Percentiles rank a stretch among this genome's conserved stretches.
These are phyloP conservation scores for Penicillium italicum DNA, from an alignment of 2,329 filamentous ascomycete genomes.

Conservation along the genomic window DNA sequence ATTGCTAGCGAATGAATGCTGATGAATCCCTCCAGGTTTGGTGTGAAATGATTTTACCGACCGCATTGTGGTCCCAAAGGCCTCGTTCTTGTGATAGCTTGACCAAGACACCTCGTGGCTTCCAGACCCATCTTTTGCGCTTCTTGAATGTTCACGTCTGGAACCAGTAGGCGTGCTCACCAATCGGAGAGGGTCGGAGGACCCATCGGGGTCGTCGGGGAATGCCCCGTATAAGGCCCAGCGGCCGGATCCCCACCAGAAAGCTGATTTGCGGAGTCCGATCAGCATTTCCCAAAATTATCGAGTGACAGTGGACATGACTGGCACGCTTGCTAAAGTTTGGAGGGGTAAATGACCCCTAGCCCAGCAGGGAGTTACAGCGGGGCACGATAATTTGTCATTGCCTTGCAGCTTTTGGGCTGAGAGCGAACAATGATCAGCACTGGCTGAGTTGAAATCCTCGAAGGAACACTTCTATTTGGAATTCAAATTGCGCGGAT, in stretches of 20 bases:
- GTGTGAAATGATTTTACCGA: constrained; percentile 70
- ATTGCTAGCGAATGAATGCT: constrained; percentile 47
- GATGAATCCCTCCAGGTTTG: constrained; percentile 70
- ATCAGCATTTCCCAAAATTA: constrained; percentile 71
- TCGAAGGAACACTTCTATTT: neutral
- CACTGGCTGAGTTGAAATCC: neutral
- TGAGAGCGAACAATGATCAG: neutral
- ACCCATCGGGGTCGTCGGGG: constrained; percentile 30
- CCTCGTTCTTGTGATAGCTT: constrained; percentile 75
- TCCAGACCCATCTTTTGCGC: constrained; percentile 81
- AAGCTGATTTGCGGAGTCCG: constrained; percentile 77
- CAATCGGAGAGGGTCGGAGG: neutral
- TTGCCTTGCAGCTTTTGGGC: neutral
- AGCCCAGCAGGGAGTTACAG: constrained; percentile 12
- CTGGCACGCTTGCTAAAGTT: constrained; percentile 53
- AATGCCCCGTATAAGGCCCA: constrained; percentile 67
- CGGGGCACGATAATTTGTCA: constrained; percentile 17
- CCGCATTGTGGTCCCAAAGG: constrained; percentile 68
- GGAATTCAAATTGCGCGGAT: constrained; percentile 1
- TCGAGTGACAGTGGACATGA: constrained; percentile 67
- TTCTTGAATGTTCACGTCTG: constrained; percentile 78
- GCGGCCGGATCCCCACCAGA: constrained; percentile 67
- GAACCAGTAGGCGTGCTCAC: constrained; percentile 65
- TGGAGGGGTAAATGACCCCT: neutral
- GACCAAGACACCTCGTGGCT: constrained; percentile 65